Conservation (phyloP, 1,284 basidiomycete species). For the Cryptococcus sp. region DNA sequence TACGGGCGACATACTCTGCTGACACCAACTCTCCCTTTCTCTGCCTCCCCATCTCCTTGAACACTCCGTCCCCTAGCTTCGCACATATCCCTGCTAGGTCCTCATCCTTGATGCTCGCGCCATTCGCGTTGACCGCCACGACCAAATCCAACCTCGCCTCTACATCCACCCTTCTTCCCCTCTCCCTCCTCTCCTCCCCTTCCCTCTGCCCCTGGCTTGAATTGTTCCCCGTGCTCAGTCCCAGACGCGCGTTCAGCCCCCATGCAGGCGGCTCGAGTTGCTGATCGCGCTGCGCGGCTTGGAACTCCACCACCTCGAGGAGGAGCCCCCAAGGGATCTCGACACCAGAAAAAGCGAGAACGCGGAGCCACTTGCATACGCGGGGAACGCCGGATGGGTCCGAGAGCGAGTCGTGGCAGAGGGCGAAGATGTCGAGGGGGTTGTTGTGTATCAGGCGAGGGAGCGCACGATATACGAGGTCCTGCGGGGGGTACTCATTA, state of each 20-base stretch:
- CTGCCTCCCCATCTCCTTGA: conserved; percentile 6
- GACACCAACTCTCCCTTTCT: not conserved
- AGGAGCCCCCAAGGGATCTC: conserved; percentile 56
- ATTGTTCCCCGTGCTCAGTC: too few species aligned
- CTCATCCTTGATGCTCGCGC: conserved; percentile 17
- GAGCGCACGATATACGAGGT: conserved; percentile 52
- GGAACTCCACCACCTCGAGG: conserved; percentile 19
- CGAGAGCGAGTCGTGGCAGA: conserved; percentile 48
- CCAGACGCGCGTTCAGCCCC: too few species aligned
- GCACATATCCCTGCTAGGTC: conserved; percentile 26
- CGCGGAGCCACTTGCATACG: conserved; percentile 62
- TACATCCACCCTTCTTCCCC: not conserved
- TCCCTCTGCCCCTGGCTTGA: too few species aligned
- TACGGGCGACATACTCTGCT: conserved; percentile 8
- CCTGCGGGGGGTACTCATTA: conserved; percentile 11
- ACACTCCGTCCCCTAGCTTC: conserved; percentile 17
- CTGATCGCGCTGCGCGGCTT: not conserved
- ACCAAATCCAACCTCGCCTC: conserved; percentile 32
- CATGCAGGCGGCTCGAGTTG: too few species aligned
- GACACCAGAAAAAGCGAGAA: conserved; percentile 65
- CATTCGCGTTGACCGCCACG: conserved; percentile 32
- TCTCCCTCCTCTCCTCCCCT: not conserved
- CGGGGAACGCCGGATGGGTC: conserved; percentile 54
- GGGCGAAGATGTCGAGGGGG: conserved; percentile 55
- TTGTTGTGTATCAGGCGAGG: conserved; percentile 56